A percentile compares a stretch with the other conserved stretches of the same genome.
phyloP scores from a whole-genome alignment of 495 filamentous ascomycete species.

The Penicillium simplicissimum region DNA sequence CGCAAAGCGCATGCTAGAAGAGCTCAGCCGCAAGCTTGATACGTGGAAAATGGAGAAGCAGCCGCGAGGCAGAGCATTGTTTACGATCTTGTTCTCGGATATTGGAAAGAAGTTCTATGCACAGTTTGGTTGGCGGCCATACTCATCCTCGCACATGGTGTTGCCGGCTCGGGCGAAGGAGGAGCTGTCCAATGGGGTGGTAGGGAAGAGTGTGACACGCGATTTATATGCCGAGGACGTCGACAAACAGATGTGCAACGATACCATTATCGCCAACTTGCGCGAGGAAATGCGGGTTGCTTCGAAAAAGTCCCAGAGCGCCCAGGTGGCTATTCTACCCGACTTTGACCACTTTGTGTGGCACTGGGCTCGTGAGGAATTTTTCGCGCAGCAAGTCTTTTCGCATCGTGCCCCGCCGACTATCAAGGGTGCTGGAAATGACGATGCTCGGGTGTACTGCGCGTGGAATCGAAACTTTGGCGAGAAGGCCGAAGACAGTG shows the following conservation, averaged over 20 bases:
- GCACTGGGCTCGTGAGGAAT: slow-evolving; percentile 88
- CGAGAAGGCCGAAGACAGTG: slow-evolving; percentile 58
- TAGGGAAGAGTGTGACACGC: slow-evolving; percentile 21
- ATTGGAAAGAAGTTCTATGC: slow-evolving; percentile 95
- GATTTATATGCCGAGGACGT: slow-evolving; percentile 34
- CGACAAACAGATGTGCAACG: slow-evolving; percentile 37
- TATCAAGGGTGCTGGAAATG: slow-evolving; percentile 69
- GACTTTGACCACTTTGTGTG: slow-evolving; percentile 73
- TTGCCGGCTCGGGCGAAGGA: slow-evolving; percentile 50
- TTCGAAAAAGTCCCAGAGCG: slow-evolving; percentile 34
- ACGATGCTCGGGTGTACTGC: slow-evolving; percentile 64
- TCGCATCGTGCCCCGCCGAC: slow-evolving; percentile 43
- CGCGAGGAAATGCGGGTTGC: slow-evolving; percentile 33
- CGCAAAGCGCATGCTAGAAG: slow-evolving; percentile 68
- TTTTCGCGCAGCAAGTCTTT: slow-evolving; percentile 60
- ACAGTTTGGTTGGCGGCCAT: slow-evolving; percentile 75
- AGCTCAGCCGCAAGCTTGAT: slow-evolving; percentile 52
- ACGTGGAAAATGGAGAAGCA: slow-evolving; percentile 52
- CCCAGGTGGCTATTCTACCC: slow-evolving; percentile 67
- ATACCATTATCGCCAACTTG: slow-evolving; percentile 32
- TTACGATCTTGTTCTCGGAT: slow-evolving; percentile 86
- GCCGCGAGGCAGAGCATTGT: slow-evolving; percentile 43
- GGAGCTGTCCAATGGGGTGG: slow-evolving; percentile 12
- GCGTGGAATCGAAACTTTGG: slow-evolving; percentile 78
- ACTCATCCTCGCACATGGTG: slow-evolving; percentile 66